These are phyloP conservation scores for Polyporus arcularius DNA, from an alignment of 768 basidiomycete species.

Conservation along the genomic window DNA sequence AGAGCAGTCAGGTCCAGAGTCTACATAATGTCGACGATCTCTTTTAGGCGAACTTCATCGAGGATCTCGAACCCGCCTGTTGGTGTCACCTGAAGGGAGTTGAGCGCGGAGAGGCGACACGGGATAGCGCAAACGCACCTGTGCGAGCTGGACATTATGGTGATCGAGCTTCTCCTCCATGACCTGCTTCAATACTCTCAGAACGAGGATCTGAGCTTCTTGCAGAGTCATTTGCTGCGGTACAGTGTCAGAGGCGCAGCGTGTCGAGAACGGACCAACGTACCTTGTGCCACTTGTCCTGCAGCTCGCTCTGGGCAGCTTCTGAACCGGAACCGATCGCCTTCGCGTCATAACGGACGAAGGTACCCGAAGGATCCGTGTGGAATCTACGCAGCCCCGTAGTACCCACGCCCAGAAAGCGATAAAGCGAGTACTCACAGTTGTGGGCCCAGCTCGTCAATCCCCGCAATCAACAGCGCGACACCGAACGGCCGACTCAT, in stretches of 20 bases:
- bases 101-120: background rate
- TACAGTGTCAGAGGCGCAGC: background rate
- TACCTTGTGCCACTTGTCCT: slow-evolving; percentile 97
- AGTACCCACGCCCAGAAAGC: background rate
- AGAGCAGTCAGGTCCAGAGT: slow-evolving; percentile 16
- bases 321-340: slow-evolving; percentile 98
- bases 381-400: slow-evolving; percentile 65
- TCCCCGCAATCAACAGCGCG: slow-evolving; percentile 94
- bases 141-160: slow-evolving; percentile 96
- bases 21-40: slow-evolving; percentile 63
- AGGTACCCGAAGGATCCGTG: slow-evolving; percentile 98
- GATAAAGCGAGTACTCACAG: slow-evolving; percentile 58
- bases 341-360: slow-evolving; percentile 95
- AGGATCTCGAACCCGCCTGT: slow-evolving; percentile 88
- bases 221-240: slow-evolving; percentile 86
- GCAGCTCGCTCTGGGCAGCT: slow-evolving; percentile 94
- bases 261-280: slow-evolving; percentile 11
- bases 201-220: slow-evolving; percentile 84
- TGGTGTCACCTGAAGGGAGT: slow-evolving; percentile 64
- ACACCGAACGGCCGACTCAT: slow-evolving; percentile 99
- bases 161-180: slow-evolving; percentile 99
- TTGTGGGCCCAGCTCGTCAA: slow-evolving; percentile 95
- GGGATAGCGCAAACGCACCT: slow-evolving; percentile 48
- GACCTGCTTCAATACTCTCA: slow-evolving; percentile 95
- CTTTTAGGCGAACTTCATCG: slow-evolving; percentile 77